These are phyloP conservation scores for barrel medic (Medicago truncatula) DNA, from an alignment of 306 rosid genomes.

Conservation along the genomic window MtrunA17r5.0-ANR NC_053043.1:28580501-28581000, in stretches of 20 bases:
- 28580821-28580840: slow-evolving; percentile 77
- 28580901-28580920: slow-evolving; percentile 64
- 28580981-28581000: slow-evolving; percentile 80
- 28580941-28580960: slow-evolving; percentile 74
- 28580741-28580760: neutral
- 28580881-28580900: slow-evolving; percentile 69
- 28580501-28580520: slow-evolving; percentile 39
- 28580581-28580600: slow-evolving; percentile 33
- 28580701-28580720: neutral
- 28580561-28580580: slow-evolving; percentile 38
- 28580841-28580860: slow-evolving; percentile 75
- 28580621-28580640: slow-evolving; percentile 28
- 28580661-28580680: neutral
- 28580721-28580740: neutral
- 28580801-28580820: slow-evolving; percentile 62
- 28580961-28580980: slow-evolving; percentile 76
- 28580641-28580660: neutral
- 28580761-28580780: slow-evolving; percentile 56
- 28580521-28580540: slow-evolving; percentile 37
- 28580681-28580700: neutral
- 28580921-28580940: slow-evolving; percentile 67
- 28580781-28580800: slow-evolving; percentile 51
- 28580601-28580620: slow-evolving; percentile 31
- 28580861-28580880: slow-evolving; percentile 72
- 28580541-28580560: slow-evolving; percentile 36